Evolutionary conservation across 2,329 filamentous ascomycete species (phyloP).

Genomic region (Hymenoscyphus albidus): DNA sequence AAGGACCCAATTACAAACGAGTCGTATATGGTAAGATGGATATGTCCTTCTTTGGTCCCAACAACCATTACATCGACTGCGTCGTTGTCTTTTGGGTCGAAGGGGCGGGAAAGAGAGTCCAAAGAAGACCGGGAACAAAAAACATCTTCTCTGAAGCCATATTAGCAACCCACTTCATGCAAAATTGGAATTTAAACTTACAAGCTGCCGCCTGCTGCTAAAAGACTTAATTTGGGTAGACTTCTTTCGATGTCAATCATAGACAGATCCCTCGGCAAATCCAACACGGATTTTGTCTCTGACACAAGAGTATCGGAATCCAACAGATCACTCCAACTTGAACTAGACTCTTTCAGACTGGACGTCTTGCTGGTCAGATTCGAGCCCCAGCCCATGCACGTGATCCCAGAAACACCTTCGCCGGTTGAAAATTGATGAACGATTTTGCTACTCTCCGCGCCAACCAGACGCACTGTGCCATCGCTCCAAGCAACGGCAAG

Average conservation of each 20-base stretch:
- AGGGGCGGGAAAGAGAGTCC: conserved; percentile 35
- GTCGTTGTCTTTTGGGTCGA: conserved; percentile 60
- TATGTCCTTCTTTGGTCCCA: conserved; percentile 64
- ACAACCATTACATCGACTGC: conserved; percentile 76
- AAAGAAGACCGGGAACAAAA: conserved; percentile 35
- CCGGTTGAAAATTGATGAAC: conserved; percentile 61
- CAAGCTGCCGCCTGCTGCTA: conserved; percentile 63
- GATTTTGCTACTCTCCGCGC: conserved; percentile 75
- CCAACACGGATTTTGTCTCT: conserved; percentile 28
- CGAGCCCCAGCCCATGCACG: conserved; percentile 40
- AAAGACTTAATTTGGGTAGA: conserved; percentile 69
- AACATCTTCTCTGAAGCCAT: conserved; percentile 32
- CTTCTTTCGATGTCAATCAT: conserved; percentile 73
- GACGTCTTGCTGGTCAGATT: conserved; percentile 26
- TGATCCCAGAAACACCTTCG: conserved; percentile 40
- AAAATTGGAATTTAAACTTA: conserved; percentile 38
- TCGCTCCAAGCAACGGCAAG: conserved; percentile 83
- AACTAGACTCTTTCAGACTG: conserved; percentile 17
- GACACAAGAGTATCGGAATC: conserved; percentile 12
- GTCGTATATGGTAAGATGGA: conserved; percentile 81
- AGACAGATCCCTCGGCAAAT: conserved; percentile 70
- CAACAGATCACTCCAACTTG: conserved; percentile 25
- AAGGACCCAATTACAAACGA: conserved; percentile 75
- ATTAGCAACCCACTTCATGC: conserved; percentile 12
- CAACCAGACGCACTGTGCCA: conserved; percentile 71